These are phyloP conservation scores for Baudoinia panamericana DNA, from an alignment of 495 filamentous ascomycete species.

Conservation along the genomic window DNA sequence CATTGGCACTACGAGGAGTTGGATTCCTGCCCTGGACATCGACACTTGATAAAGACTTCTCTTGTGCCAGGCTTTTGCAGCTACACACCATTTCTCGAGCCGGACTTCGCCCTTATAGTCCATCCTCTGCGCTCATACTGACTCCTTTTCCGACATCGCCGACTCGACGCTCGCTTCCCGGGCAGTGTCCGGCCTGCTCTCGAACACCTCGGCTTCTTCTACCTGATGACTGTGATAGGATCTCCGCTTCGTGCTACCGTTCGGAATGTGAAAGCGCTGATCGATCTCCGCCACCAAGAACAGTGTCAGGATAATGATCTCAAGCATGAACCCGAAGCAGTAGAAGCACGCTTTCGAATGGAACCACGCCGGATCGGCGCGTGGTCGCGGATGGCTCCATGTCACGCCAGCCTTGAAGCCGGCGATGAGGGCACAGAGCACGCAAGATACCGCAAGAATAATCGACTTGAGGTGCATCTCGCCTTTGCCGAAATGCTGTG, in stretches of 20 bases:
- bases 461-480: constrained; percentile 20
- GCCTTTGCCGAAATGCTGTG: constrained; percentile 25
- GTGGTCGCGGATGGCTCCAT: constrained; percentile 15
- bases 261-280: constrained; percentile 56
- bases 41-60: no score
- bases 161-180: no score
- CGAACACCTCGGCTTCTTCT: background rate
- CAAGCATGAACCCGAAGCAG: constrained; percentile 60
- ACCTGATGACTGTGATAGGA: no score
- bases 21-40: no score
- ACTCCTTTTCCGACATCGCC: no score
- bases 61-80: no score
- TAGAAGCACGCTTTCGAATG: constrained; percentile 41
- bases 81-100: no score
- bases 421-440: constrained; percentile 15
- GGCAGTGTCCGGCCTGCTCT: no score
- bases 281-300: constrained; percentile 59
- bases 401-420: constrained; percentile 21
- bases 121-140: no score
- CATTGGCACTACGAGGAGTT: no score
- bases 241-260: constrained; percentile 20
- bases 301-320: constrained; percentile 51
- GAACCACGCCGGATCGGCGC: constrained; percentile 22
- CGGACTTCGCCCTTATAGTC: no score
- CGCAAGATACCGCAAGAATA: constrained; percentile 13